A percentile compares a stretch with the other conserved stretches of the same genome.
Evolutionary conservation across 495 filamentous ascomycete species (phyloP).

Genomic region (Penicillium lagena): DNA sequence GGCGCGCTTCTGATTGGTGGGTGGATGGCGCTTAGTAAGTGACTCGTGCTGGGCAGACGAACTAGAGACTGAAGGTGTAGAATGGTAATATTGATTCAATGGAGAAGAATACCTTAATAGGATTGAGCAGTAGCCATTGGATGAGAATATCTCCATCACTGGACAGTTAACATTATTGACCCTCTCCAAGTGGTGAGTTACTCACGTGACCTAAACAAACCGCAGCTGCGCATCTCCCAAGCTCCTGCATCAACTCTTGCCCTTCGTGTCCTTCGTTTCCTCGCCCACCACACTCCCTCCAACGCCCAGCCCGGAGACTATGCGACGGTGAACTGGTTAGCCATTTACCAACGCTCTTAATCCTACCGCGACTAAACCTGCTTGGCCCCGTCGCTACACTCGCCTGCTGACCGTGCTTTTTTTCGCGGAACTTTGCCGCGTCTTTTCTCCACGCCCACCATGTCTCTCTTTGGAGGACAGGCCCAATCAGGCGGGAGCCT

Average conservation of each 20-base stretch:
- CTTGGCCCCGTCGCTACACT: not conserved
- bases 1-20: slow-evolving; percentile 22
- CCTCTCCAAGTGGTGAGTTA: not conserved
- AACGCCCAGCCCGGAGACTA: slow-evolving; percentile 1
- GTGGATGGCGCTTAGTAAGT: not conserved
- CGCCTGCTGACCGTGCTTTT: slow-evolving; percentile 8
- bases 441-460: slow-evolving; percentile 15
- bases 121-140: too few species aligned
- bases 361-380: not conserved
- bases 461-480: slow-evolving; percentile 39
- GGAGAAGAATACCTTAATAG: too few species aligned
- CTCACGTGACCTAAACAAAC: slow-evolving; percentile 28
- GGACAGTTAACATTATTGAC: too few species aligned
- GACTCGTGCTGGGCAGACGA: too few species aligned
- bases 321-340: slow-evolving; percentile 6
- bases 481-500: slow-evolving; percentile 18
- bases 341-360: not conserved
- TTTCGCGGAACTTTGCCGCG: slow-evolving; percentile 9
- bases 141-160: too few species aligned
- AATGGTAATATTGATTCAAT: too few species aligned
- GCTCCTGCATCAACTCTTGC: slow-evolving; percentile 15
- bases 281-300: not conserved
- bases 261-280: too few species aligned
- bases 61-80: too few species aligned
- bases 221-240: slow-evolving; percentile 18